Evolutionary conservation across 2,329 filamentous ascomycete genomes (phyloP).

Genomic region (Pseudocercospora crystallina): DNA sequence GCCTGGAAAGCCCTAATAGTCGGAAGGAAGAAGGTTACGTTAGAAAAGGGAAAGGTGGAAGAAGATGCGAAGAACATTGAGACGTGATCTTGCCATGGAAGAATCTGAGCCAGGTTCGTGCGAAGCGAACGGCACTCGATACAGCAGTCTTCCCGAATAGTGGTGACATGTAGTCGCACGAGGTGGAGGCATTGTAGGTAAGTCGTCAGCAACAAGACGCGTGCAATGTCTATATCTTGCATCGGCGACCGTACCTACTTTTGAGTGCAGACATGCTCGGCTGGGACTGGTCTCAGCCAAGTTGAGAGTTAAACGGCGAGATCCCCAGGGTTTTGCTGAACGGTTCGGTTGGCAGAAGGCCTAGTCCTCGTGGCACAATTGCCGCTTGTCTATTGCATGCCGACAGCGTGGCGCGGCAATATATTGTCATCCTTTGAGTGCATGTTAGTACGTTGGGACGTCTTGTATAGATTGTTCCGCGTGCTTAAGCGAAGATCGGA

Average conservation of each 20-base stretch:
- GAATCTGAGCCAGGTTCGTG: conserved; percentile 5
- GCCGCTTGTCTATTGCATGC: neutral
- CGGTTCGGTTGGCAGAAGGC: neutral
- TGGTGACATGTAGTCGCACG: conserved; percentile 10
- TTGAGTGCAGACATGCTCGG: neutral
- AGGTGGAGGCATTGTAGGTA: conserved; percentile 1
- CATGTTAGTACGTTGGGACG: conserved; percentile 6
- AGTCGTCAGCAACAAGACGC: neutral
- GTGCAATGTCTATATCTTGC: neutral
- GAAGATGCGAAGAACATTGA: conserved; percentile 1
- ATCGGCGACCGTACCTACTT: neutral
- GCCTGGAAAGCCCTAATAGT: too few relatives aligned
- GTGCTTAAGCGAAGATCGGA: conserved; percentile 7
- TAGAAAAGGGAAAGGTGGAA: conserved; percentile 1
- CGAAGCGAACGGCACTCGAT: conserved; percentile 5
- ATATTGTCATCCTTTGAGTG: neutral
- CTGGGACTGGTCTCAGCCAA: neutral
- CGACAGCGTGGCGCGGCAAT: neutral
- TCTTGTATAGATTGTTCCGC: conserved; percentile 11
- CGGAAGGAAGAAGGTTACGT: neutral
- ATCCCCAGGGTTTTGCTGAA: neutral
- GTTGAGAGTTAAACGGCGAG: neutral
- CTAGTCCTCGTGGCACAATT: neutral
- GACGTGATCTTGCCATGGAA: neutral
- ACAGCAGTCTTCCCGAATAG: neutral